Evolutionary conservation across 139 green algal genomes (phyloP).

Genomic region (Micractinium conductrix): DNA sequence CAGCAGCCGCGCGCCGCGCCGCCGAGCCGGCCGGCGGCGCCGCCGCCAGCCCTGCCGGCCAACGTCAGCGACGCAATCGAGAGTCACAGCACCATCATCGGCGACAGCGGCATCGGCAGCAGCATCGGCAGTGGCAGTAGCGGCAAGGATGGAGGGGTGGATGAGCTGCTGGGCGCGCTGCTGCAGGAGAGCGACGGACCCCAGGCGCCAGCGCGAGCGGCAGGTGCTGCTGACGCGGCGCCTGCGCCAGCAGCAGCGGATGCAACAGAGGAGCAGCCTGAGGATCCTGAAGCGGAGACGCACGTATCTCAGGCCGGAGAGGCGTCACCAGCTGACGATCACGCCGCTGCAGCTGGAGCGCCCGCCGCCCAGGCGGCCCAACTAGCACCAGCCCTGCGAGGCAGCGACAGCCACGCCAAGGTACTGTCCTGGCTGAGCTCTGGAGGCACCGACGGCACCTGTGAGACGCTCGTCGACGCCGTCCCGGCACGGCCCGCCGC

Average conservation of each 20-base stretch:
- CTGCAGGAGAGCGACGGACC: no score
- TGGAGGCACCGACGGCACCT: background rate
- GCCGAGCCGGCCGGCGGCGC: no score
- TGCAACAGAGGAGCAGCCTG: background rate
- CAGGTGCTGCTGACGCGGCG: no score
- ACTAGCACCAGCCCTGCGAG: background rate
- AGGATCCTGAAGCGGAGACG: background rate
- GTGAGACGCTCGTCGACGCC: background rate
- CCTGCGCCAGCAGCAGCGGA: background rate
- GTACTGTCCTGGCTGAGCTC: background rate
- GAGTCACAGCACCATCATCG: no score
- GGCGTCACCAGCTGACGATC: no score
- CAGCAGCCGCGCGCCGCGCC: background rate
- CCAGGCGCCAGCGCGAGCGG: no score
- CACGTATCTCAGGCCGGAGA: background rate
- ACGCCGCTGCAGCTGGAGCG: no score
- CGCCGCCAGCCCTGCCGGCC: background rate
- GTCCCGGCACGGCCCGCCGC: background rate
- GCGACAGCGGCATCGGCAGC: background rate
- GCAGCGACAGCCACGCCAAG: slow-evolving; percentile 6
- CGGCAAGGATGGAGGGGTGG: background rate
- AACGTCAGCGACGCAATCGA: no score
- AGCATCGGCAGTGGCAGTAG: background rate
- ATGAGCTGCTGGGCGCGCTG: no score
- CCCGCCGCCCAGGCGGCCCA: background rate